Base-by-base conservation (phyloP, 768 basidiomycete species). In the Suillus lakei region DNA sequence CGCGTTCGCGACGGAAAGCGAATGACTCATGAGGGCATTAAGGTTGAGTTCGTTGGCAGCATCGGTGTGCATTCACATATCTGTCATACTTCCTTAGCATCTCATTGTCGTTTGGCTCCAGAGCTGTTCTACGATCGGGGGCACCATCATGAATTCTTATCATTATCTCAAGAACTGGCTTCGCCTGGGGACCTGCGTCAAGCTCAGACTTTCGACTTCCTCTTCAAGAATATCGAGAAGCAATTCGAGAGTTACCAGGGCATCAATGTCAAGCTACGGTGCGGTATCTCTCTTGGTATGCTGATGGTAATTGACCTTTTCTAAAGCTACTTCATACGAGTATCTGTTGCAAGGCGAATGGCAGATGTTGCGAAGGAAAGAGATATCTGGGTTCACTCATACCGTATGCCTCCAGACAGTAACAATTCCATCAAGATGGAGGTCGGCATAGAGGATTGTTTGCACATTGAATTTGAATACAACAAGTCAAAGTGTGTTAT, bases 401-500 rank as follows among this genome's bases (percentile, higher is more conserved):
- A 92, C 83, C 91, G 96, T 43, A 98, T 98, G 94, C 98, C 97
- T 12, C 96, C 97, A 63, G 98, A 99, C 77, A 93, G 88, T 73
- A 98, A 98, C 77, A 98, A 97, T 76, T 91, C 94, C 48, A 99
- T 99, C 81, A 98, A 97, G 84, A 99, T 99, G 98, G 98, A 98
- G 80, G 98, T 99, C 43, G 98, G 98, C 9, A 99, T 99, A 66
- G 98, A 99, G 76, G 98, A 99, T 74, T 99, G 98, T 77, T 78
- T 99, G 71, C 97, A 99, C 76, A 99, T 99, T 71, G 98, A 98
- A 76, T 99, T 98, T 69, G 98, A 99, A 81, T 99, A 99, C 81
- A 98, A 99, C 84, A 98, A 99, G 77, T 97, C 96, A 64, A 99
- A 99, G 97, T 94, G 65, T 68, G 92, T 83, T 23, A 53, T 23